Base-by-base conservation (phyloP, 345 rosid genomes). In the Eucalyptus rudis region DNA sequence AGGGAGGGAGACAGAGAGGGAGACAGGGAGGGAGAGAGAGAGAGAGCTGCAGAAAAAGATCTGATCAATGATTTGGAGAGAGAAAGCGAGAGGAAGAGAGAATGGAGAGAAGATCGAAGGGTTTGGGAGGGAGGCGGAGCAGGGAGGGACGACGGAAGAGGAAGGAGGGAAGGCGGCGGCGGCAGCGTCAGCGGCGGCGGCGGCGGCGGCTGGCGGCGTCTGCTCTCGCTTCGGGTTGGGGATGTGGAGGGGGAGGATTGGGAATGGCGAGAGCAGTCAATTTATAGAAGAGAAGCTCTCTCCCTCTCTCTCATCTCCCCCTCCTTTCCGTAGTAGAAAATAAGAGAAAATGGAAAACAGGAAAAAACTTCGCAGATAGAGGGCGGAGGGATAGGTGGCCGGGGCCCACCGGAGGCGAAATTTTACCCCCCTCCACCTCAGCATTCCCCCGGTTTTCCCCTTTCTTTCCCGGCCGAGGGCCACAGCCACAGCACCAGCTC, bases 401-500 rank as follows among this genome's bases (percentile, higher is more conserved):
- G 43, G 89, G 68, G 20, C 71, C 79, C 87, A n/a, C 76, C 14
- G 13, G 27, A 4, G 62, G 62, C 5, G 10, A 56, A 40, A 8
- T 20, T 76, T 20, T 22, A 40, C 84, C 84, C 83, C 16, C 2
- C 15, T 33, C 84, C 84, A 76, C 84, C 15, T 86, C 87, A 86
- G 52, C 62, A 33, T 31, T 54, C 29, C 68, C 36, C 29, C 64
- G 11, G 44, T 10, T 62, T 13, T 33, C 2, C 27, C 27, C 27
- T 43, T 54, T 10, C 64, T 5, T 27, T 2, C 29, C 66, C 9
- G 27, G 40, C 29, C 29, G 71, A 20, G 68, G 14, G 51, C 16
- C 15, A 14, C 6, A 0, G 56, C 87, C 91, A 91, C 94, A 89
- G 91, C 91, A 87, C 89, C 94, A 89, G 90, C 91, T 88, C 89